Base-by-base conservation (phyloP, 306 rosid species). In the Trifolium fragiferum region DNA sequence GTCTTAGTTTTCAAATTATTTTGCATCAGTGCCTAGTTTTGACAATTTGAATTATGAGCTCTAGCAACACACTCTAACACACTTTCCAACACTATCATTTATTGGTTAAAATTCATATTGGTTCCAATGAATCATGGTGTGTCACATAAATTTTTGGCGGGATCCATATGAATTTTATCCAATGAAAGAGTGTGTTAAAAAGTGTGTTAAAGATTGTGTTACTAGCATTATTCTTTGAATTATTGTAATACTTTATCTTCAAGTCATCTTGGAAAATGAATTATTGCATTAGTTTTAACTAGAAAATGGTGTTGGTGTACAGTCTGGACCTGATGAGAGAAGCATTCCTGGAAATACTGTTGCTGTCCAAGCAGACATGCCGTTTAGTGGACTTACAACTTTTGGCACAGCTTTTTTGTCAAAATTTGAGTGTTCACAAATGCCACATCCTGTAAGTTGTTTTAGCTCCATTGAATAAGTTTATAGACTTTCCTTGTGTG, bases 331-430 rank as follows among this genome's bases (percentile, higher is more conserved):
- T 75, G 98, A 90, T 68, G 96, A 87, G 78, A 93, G 98, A 84
- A 93, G 91, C 66, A 79, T 93, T 80, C 98, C 98, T 67, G 98
- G 98, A 70, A 93, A 93, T 81, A 93, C 98, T 5, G 78, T 93
- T 72, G 98, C 98, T 7, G 98, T 93, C 58, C 96, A 93, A 81
- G 96, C 96, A 35, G 95, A 93, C 83, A 93, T 93, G 98, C 98
- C 98, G 1, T 93, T 86, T 81, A 90, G 90, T 71, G 98, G 98
- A 59, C 92, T 93, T 54, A 90, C 98, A 63, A 85, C 87, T 23
- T 93, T 90, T 81, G 98, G 98, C 78, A 87, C 95, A 21, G 83
- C 96, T 43, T 93, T 93, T 75, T 87, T 93, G 85, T 93, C 98
- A 63, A 93, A 93, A 86, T 93, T 93, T 68, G 89, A 82, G 74